These are phyloP conservation scores for Phytomonas francai DNA, from an alignment of 208 protist genomes.

Conservation along the genomic window DNA sequence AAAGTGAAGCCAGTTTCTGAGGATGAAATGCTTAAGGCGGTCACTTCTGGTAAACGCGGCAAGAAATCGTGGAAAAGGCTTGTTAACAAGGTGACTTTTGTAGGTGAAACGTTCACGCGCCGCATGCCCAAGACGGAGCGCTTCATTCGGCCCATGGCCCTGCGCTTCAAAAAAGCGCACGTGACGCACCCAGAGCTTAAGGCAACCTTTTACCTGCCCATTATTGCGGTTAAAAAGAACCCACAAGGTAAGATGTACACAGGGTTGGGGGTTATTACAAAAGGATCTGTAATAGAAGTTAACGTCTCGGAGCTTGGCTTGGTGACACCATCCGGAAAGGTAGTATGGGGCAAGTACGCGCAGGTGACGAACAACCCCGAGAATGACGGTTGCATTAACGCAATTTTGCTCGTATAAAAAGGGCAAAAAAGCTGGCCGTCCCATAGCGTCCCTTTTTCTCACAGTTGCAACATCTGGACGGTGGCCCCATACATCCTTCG, in stretches of 20 bases:
- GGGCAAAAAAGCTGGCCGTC: neutral
- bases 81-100: constrained; percentile 99
- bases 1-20: constrained; percentile 98
- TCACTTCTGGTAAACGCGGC: constrained; percentile 91
- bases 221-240: constrained; percentile 99
- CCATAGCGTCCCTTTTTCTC: constrained; percentile 3
- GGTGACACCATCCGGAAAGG: constrained; percentile 99
- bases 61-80: constrained; percentile 99
- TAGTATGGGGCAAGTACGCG: constrained; percentile 98
- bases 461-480: neutral
- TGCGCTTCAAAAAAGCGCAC: constrained; percentile 99
- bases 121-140: constrained; percentile 99
- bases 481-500: neutral
- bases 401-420: constrained; percentile 97
- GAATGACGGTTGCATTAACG: constrained; percentile 99
- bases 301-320: constrained; percentile 99
- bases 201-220: constrained; percentile 98
- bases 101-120: constrained; percentile 99
- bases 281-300: constrained; percentile 99
- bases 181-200: constrained; percentile 99
- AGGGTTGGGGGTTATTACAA: constrained; percentile 99
- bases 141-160: constrained; percentile 99
- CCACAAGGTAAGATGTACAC: constrained; percentile 98
- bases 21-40: constrained; percentile 99
- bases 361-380: constrained; percentile 99